phyloP scores from a whole-genome alignment of 371 early-diverging fungal genomes.

The Apophysomyces elegans region DNA sequence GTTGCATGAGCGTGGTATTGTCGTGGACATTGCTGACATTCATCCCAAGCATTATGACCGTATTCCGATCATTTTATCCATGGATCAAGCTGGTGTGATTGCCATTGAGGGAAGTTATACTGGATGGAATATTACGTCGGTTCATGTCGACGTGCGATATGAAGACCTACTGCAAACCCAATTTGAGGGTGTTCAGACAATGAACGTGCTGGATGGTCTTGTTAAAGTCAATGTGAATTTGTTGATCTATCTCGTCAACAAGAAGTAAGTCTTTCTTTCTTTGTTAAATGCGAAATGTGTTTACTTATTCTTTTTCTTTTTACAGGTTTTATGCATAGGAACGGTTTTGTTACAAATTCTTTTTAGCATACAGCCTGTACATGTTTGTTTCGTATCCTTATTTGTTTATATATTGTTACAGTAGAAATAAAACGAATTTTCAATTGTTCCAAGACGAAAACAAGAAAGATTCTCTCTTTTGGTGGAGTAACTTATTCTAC shows the following conservation, averaged over 20 bases:
- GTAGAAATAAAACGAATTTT: too few relatives aligned
- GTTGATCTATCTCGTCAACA: constrained; percentile 94
- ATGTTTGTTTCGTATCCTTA: background rate
- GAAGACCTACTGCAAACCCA: constrained; percentile 94
- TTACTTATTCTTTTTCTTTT: background rate
- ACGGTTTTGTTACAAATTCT: too few relatives aligned
- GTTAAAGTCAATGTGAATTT: constrained; percentile 96
- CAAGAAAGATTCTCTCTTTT: too few relatives aligned
- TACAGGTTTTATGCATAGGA: constrained; percentile 29
- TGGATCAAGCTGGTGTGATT: constrained; percentile 91
- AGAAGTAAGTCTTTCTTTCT: constrained; percentile 75
- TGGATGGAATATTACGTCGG: constrained; percentile 76
- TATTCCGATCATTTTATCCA: constrained; percentile 89
- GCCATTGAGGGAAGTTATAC: constrained; percentile 82
- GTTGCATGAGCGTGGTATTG: constrained; percentile 90
- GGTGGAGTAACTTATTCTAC: too few relatives aligned
- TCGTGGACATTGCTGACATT: constrained; percentile 82
- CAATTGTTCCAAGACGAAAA: too few relatives aligned
- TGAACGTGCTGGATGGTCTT: constrained; percentile 87
- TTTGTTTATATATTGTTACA: too few relatives aligned
- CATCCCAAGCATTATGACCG: constrained; percentile 86
- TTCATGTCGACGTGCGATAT: constrained; percentile 83
- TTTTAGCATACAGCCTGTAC: too few relatives aligned
- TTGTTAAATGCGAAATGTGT: too few relatives aligned
- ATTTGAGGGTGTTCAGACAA: constrained; percentile 88